phyloP scores from a whole-genome alignment of 1,284 basidiomycete species.

The Pseudozyma pruni region DNA sequence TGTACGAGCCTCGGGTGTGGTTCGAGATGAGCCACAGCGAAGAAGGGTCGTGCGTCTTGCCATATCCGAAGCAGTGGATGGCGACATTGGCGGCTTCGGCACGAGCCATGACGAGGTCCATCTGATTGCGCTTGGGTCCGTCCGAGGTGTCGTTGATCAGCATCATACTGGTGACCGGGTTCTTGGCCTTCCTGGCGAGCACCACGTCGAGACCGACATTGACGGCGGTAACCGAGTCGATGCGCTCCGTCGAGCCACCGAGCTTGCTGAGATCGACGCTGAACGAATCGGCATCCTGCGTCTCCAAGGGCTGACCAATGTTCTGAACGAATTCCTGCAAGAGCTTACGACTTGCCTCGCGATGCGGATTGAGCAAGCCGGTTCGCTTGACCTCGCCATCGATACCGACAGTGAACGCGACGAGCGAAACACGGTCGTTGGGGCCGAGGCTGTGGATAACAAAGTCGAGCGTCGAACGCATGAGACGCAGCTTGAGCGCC shows the following conservation, averaged over 20 bases:
- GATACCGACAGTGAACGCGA: conserved; percentile 54
- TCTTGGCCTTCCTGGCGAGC: conserved; percentile 88
- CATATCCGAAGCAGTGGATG: conserved; percentile 95
- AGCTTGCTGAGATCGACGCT: conserved; percentile 53
- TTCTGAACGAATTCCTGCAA: conserved; percentile 53
- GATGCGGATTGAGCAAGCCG: conserved; percentile 51
- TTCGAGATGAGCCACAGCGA: conserved; percentile 99
- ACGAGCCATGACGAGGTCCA: conserved; percentile 94
- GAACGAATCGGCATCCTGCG: conserved; percentile 49
- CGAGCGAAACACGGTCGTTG: conserved; percentile 56
- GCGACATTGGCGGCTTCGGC: conserved; percentile 95
- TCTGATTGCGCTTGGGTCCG: conserved; percentile 91
- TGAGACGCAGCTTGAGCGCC: conserved; percentile 68
- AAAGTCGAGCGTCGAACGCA: conserved; percentile 62
- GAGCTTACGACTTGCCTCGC: conserved; percentile 38
- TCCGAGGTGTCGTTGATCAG: conserved; percentile 91
- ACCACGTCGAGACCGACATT: conserved; percentile 79
- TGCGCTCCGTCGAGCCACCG: conserved; percentile 56
- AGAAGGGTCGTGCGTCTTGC: conserved; percentile 92
- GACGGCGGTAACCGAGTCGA: conserved; percentile 61
- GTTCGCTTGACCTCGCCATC: conserved; percentile 59
- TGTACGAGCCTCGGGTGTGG: conserved; percentile 95
- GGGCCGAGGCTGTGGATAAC: conserved; percentile 58
- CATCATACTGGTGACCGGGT: conserved; percentile 88
- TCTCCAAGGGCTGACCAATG: conserved; percentile 58